These are phyloP conservation scores for Hirschioporus abietinus DNA, from an alignment of 768 basidiomycete genomes.

Conservation along the genomic window DNA sequence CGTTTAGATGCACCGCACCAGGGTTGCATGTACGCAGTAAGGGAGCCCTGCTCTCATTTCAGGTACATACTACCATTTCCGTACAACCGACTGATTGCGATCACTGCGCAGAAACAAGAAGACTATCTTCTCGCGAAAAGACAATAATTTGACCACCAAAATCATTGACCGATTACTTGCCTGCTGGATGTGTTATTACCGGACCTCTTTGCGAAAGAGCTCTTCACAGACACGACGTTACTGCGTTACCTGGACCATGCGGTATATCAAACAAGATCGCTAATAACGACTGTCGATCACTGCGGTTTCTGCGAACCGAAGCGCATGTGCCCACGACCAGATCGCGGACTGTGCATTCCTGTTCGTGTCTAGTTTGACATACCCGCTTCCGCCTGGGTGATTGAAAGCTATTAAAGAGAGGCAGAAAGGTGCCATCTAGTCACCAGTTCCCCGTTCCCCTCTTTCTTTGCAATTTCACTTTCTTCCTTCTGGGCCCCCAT, in stretches of 20 bases:
- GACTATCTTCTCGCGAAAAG: background rate
- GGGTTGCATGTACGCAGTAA: background rate
- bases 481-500: background rate
- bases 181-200: too few relatives aligned
- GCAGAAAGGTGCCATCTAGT: background rate
- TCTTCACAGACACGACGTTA: background rate
- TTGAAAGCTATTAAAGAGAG: background rate
- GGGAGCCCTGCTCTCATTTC: background rate
- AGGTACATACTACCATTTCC: background rate
- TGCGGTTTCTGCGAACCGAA: conserved; percentile 12
- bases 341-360: conserved; percentile 6
- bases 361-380: background rate
- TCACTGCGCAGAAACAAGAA: background rate
- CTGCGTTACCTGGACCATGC: background rate
- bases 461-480: background rate
- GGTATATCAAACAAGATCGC: background rate
- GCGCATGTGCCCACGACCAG: conserved; percentile 8
- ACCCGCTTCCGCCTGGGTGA: background rate
- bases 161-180: too few relatives aligned
- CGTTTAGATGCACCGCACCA: background rate
- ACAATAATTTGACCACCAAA: too few relatives aligned
- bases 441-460: background rate
- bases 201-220: too few relatives aligned
- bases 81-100: background rate
- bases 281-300: conserved; percentile 4